A percentile compares a stretch with the other conserved stretches of the same genome.
phyloP scores from a whole-genome alignment of 345 rosid species.

The Firmiana major region DNA sequence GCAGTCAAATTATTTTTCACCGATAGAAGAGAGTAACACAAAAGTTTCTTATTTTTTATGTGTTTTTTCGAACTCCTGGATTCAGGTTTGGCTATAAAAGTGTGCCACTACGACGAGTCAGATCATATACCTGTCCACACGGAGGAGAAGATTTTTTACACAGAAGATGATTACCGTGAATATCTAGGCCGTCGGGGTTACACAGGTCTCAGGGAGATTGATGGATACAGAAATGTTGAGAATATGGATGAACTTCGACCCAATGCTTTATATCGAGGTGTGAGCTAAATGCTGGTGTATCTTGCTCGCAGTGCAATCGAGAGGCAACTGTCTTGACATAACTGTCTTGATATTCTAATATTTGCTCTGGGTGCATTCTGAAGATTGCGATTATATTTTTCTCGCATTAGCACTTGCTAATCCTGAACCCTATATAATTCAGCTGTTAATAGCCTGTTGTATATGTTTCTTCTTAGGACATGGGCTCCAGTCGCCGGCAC shows the following conservation, averaged over 20 bases:
- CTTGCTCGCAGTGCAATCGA: neutral
- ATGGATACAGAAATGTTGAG: conserved; percentile 75
- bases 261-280: conserved; percentile 74
- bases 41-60: neutral
- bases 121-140: conserved; percentile 80
- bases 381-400: conserved; percentile 1
- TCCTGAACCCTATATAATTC: neutral
- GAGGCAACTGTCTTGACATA: neutral
- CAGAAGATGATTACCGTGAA: conserved; percentile 84
- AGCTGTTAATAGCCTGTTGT: conserved; percentile 2
- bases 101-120: conserved; percentile 79
- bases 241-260: conserved; percentile 91
- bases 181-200: conserved; percentile 69
- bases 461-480: neutral
- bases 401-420: neutral
- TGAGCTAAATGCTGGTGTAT: conserved; percentile 36
- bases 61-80: neutral
- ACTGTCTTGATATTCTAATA: conserved; percentile 4
- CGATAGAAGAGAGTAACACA: neutral
- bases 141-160: conserved; percentile 82
- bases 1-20: neutral
- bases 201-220: conserved; percentile 71
- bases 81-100: conserved; percentile 76
- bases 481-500: neutral
- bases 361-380: conserved; percentile 6